These are phyloP conservation scores for Alternaria sp. DNA, from an alignment of 2,329 filamentous ascomycete genomes.

Conservation along the genomic window DNA sequence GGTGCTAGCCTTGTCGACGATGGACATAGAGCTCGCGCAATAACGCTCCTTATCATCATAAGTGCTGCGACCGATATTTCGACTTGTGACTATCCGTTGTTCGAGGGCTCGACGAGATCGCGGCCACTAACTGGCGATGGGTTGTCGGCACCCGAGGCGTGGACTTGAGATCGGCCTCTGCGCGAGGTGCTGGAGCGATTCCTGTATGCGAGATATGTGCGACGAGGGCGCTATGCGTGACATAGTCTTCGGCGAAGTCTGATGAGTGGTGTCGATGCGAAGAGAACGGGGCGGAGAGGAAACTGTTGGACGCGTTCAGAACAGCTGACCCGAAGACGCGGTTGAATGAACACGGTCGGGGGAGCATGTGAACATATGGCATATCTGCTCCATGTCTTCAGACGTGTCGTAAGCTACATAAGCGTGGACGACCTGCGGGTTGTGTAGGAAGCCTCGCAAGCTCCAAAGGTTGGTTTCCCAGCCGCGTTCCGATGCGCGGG, in stretches of 20 bases:
- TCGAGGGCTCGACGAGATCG: not conserved
- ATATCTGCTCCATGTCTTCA: not conserved
- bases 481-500: constrained; percentile 14
- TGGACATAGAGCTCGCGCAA: not conserved
- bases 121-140: not conserved
- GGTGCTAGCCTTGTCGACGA: not conserved
- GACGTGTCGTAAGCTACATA: not conserved
- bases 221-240: not conserved
- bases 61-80: not conserved
- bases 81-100: not conserved
- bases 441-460: not conserved
- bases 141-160: not conserved
- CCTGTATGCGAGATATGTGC: not conserved
- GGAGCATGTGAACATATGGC: not conserved
- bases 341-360: not conserved
- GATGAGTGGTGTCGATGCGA: not conserved
- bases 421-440: not conserved
- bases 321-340: not conserved
- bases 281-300: not conserved
- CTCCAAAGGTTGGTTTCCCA: not conserved
- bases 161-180: not conserved
- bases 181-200: not conserved
- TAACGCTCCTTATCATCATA: not conserved
- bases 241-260: not conserved
- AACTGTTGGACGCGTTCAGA: not conserved